Evolutionary conservation across 225 moss, liverwort and hornwort species (phyloP), one percentile per base, ranked within the genome.

Genomic region (Polytrichum commune): DNA sequence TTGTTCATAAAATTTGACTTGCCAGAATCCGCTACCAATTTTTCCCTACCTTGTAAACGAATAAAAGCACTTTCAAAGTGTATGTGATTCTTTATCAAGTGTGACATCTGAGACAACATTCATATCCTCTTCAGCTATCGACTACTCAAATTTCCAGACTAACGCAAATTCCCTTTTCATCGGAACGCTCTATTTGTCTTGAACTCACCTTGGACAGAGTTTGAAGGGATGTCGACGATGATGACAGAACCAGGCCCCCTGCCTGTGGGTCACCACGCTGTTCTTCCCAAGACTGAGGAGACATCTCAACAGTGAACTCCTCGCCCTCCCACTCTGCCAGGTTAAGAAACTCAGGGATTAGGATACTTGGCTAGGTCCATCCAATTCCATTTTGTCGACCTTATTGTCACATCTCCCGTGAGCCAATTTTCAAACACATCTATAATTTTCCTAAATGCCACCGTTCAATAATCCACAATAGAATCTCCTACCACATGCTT

Each of bases 161-260:
- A 57, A 57, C 19, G n/a, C 23, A 22, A 6, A 20, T 58, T 62
- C 27, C 61, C 19, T 27, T 62, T 8, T 23, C 61, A 46, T 13
- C 13, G 4, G 13, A 13, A 13, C 13, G 13, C 46, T 46, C 3
- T 46, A 73, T 22, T 13, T 16, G 13, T 46, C 13, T 46, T 62
- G 24, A 79, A 72, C 81, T 77, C 66, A 89, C 89, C 86, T 86
- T 85, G 23, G 86, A 89, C 69, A 89, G 68, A 26, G 86, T 60
- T 77, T 79, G 85, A 25, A 89, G 71, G 58, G 85, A 78, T 65
- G 80, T 72, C 61, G 78, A 67, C 29, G 79, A 67, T 6, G 78
- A 69, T 28, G 83, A 88, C 63, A 79, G 73, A 75, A 89, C 78
- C 69, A 89, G 83, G 69, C 80, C 81, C 66, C 89, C 86, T 70